Conservation (phyloP, 441 rosid species). For the Populus hybrid region DNA sequence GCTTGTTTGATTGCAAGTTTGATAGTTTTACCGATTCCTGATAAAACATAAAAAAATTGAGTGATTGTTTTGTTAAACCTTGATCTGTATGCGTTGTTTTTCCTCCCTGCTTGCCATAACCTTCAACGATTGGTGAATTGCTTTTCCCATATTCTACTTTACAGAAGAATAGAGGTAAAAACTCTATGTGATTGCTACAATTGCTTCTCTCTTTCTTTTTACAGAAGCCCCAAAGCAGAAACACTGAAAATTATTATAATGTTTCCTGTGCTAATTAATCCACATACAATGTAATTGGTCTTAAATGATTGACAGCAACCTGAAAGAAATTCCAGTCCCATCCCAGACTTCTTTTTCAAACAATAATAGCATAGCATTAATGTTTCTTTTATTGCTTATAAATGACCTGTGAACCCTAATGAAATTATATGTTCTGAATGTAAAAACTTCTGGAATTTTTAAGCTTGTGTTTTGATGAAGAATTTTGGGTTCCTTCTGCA, state of each 20-base stretch:
- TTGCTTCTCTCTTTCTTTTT: neutral
- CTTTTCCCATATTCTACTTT: neutral
- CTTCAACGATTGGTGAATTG: slow-evolving; percentile 1
- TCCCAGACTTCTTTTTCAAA: neutral
- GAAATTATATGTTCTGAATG: neutral
- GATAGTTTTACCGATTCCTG: neutral
- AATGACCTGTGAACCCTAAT: neutral
- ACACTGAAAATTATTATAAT: neutral
- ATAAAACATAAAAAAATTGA: neutral
- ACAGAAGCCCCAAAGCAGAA: neutral
- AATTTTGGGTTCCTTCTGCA: slow-evolving; percentile 31
- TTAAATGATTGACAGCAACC: neutral
- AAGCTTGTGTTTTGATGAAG: neutral
- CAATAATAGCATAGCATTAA: neutral
- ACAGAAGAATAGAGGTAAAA: neutral
- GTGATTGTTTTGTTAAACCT: neutral
- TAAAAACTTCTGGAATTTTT: neutral
- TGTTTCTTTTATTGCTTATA: neutral
- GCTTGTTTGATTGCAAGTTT: neutral
- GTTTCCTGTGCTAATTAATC: neutral
- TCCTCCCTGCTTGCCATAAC: neutral
- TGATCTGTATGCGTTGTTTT: neutral
- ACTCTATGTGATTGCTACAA: neutral
- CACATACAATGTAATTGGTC: neutral
- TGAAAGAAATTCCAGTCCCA: neutral